Base-by-base conservation (phyloP, 1,139 yeast genomes). In the Diutina rugosa region DNA sequence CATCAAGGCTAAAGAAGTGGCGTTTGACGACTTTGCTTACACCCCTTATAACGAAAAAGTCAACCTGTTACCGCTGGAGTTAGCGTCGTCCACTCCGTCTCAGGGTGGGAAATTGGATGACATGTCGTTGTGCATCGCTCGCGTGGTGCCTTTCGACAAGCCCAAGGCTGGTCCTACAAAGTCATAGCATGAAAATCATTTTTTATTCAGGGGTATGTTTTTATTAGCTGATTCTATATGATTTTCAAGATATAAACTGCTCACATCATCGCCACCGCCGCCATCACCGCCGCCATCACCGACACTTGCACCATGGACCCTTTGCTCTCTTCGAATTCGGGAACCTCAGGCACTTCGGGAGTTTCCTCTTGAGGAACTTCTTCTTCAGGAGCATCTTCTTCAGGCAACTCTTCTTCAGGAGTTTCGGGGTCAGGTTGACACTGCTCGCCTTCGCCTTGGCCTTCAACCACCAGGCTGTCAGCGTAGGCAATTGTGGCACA, bases 61-160 rank as follows among this genome's bases (percentile, higher is more conserved):
- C 16, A 78, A 77, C 62, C 65, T 73, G 26, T 71, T 78, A 57
- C 77, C 78, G 14, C 53, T 49, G 53, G 66, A 66, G 49, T 65
- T 63, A 52, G 63, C 66, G 48, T 67, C 60, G 57, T 72, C 76
- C 3, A 65, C 67, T n/a, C 68, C 67, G 49, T 76, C 77, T 57
- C 67, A 73, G 49, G 85, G 85, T 1, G 85, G 85, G 0, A 80
- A 80, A 59, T 67, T 80, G 57, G 85, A 80, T 63, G 85, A 80
- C 61, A 79, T 79, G 72, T 75, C 82, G 0, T 67, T 80, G 12
- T 77, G 81, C 58, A 67, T 80, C 28, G 82, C 82, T 14, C 70
- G 70, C 59, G 82, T 80, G 18, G 68, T 65, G 14, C 53, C 53
- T 16, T 32, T 49, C 10, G 53, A 49, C 8, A 49, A 49, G 44